Base-by-base conservation (phyloP, 1,139 yeast genomes). In the Diutina scorzettiae region DNA sequence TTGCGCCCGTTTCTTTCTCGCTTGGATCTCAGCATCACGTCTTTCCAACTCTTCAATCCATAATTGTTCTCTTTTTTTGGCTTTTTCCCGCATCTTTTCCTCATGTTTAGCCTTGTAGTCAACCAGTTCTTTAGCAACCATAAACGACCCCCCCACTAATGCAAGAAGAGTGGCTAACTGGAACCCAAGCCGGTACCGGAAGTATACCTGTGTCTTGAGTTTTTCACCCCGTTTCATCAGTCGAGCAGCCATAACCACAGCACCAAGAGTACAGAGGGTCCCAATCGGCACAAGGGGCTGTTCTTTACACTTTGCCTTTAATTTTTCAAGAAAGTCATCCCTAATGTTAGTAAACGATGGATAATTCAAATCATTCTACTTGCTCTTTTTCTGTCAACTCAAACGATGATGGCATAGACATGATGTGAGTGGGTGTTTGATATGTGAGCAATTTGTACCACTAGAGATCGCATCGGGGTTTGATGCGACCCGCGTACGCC, bases 1-100 rank as follows among this genome's bases (percentile, higher is more conserved):
- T 47, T 64, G 69, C 44, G 62, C 53, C 45, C 73, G 54, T 47
- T 66, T 62, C 61, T 73, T 78, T 54, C 89, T 69, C 48, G 71
- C 78, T 57, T 82, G 80, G 45, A 81, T 76, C 46, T 76, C 80
- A 7, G 63, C 71, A 57, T 87, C 96, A 57, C 94, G 73, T 63
- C 95, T 74, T 56, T 87, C 74, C 57, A 87, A 70, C 58, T 87
- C 97, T 56, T 84, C 87, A 49, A 87, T 81, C 97, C 97, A 87
- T 53, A 87, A 58, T 53, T 67, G 69, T 56, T 87, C 96, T 65
- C 97, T 78, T 54, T 76, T 64, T 58, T 81, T 82, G 34, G 97
- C 95, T 76, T 73, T 83, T 58, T 71, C 84, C 48, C 77, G 68
- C 55, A 77, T 66, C 48, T 66, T 59, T 34, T 79, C 86, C 52